These are phyloP conservation scores for Talaromyces thailandensis DNA, from an alignment of 495 filamentous ascomycete genomes.

Conservation along the genomic window DNA sequence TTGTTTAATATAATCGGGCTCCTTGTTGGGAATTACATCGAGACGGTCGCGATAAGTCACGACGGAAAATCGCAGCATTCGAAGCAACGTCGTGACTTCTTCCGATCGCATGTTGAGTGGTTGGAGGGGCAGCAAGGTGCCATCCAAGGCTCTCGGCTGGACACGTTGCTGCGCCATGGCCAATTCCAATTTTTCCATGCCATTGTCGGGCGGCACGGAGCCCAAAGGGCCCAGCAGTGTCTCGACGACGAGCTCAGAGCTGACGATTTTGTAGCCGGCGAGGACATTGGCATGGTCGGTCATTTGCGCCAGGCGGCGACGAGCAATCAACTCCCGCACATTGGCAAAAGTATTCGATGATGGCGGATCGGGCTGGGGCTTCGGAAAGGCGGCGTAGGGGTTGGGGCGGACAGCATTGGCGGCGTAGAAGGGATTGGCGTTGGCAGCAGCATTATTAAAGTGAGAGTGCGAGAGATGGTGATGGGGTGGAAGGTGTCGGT, in stretches of 20 bases:
- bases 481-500: conserved; percentile 30
- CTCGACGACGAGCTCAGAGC: conserved; percentile 39
- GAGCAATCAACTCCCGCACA: conserved; percentile 39
- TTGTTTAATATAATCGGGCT: conserved; percentile 29
- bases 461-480: conserved; percentile 11
- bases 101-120: conserved; percentile 41
- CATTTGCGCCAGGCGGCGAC: conserved; percentile 40
- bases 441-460: conserved; percentile 6
- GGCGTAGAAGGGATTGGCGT: conserved; percentile 16
- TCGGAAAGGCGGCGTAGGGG: conserved; percentile 20
- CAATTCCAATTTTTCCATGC: conserved; percentile 38
- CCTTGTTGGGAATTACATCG: conserved; percentile 36
- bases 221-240: conserved; percentile 39
- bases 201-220: conserved; percentile 34
- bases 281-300: conserved; percentile 44
- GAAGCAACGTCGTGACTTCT: conserved; percentile 34
- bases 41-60: conserved; percentile 37
- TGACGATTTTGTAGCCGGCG: conserved; percentile 39
- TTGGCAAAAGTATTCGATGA: conserved; percentile 39
- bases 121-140: conserved; percentile 32
- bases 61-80: conserved; percentile 41
- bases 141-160: conserved; percentile 34
- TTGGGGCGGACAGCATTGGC: conserved; percentile 5
- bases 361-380: conserved; percentile 27
- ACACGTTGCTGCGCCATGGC: conserved; percentile 42